Conservation (phyloP, 768 basidiomycete species). For the Omphalotus guepiniiformis region DNA sequence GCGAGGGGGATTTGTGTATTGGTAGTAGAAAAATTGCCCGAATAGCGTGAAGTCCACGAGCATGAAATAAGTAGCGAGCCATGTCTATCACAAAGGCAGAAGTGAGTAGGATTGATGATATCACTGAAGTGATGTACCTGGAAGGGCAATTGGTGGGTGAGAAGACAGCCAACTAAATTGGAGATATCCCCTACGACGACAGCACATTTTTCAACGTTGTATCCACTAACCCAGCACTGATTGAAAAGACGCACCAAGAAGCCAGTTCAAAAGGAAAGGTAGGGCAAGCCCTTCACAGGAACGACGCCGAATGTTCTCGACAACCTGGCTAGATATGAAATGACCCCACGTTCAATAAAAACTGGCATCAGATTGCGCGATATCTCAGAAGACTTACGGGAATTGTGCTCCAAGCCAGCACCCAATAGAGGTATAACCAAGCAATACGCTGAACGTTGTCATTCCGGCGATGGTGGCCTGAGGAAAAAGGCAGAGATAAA, state of each 20-base stretch:
- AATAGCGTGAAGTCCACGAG: conserved; percentile 74
- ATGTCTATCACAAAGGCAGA: conserved; percentile 49
- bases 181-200: conserved; percentile 75
- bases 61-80: conserved; percentile 90
- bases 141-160: conserved; percentile 93
- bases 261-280: conserved; percentile 92
- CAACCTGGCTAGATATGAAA: conserved; percentile 57
- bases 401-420: conserved; percentile 88
- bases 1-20: conserved; percentile 32
- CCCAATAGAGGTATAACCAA: conserved; percentile 68
- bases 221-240: not conserved
- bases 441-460: conserved; percentile 50
- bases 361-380: conserved; percentile 1
- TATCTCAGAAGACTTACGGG: conserved; percentile 67
- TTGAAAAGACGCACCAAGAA: conserved; percentile 61
- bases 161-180: conserved; percentile 85
- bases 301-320: conserved; percentile 70
- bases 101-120: conserved; percentile 18
- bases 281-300: conserved; percentile 90
- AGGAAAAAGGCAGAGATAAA: not conserved
- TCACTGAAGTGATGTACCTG: conserved; percentile 71
- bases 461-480: not conserved
- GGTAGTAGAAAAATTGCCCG: conserved; percentile 80
- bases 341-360: conserved; percentile 6
- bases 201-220: not conserved